These are phyloP conservation scores for Balakata baccata DNA, from an alignment of 345 rosid species.

Conservation along the genomic window DNA sequence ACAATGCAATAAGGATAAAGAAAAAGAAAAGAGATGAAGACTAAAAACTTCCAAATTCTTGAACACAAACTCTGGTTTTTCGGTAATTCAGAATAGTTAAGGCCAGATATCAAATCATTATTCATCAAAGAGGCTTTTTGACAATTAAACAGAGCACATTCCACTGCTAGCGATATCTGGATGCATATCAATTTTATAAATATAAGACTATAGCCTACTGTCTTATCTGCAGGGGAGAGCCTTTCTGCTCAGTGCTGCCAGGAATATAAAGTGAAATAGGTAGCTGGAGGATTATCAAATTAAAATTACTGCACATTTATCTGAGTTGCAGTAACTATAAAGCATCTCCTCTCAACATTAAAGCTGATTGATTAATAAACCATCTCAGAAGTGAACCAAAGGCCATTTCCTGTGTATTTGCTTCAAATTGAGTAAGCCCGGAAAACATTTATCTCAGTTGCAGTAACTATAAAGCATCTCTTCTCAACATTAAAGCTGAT, in stretches of 20 bases:
- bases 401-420: background rate
- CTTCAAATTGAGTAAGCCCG: background rate
- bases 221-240: background rate
- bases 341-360: background rate
- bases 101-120: background rate
- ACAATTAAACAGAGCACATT: background rate
- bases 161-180: background rate
- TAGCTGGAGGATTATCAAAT: background rate
- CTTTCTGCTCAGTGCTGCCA: background rate
- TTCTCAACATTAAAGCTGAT: conserved; percentile 4
- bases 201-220: background rate
- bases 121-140: background rate
- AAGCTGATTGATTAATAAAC: background rate
- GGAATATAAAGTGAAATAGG: background rate
- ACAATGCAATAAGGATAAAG: too few species aligned
- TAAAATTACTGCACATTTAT: background rate
- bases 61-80: background rate
- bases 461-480: background rate
- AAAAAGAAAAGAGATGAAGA: background rate
- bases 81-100: background rate
- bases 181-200: background rate
- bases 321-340: background rate
- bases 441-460: background rate
- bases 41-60: background rate
- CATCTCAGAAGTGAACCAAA: background rate